Evolutionary conservation across 2,329 filamentous ascomycete genomes (phyloP).

Genomic region (Trichothecium sympodiale): DNA sequence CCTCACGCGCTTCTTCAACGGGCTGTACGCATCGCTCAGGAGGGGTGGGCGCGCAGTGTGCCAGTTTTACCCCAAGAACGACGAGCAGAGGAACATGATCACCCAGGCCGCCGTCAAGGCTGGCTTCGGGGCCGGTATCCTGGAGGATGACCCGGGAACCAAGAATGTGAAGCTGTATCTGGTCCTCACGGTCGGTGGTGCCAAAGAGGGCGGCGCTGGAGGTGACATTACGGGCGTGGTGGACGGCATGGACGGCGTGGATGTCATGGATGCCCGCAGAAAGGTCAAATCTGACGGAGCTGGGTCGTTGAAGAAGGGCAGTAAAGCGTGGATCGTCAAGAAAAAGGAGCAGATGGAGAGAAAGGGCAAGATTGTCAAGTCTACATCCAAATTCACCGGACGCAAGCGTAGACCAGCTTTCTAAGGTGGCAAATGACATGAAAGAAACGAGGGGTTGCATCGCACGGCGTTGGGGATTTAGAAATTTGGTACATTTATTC

Average conservation of each 20-base stretch:
- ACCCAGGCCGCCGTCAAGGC: conserved; percentile 81
- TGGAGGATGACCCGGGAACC: conserved; percentile 92
- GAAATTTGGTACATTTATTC: conserved; percentile 5
- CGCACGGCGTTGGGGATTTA: conserved; percentile 18
- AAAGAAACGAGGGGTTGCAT: conserved; percentile 14
- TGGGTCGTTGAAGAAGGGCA: conserved; percentile 61
- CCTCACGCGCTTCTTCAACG: conserved; percentile 80
- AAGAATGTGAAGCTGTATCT: conserved; percentile 97
- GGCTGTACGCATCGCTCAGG: conserved; percentile 72
- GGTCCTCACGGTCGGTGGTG: conserved; percentile 76
- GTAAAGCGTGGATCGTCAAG: conserved; percentile 71
- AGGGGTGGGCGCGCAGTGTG: conserved; percentile 85
- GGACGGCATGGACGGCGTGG: conserved; percentile 76
- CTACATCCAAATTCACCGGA: conserved; percentile 86
- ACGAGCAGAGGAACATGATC: conserved; percentile 85
- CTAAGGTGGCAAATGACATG: conserved; percentile 31
- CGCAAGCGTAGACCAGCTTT: conserved; percentile 74
- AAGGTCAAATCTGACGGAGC: conserved; percentile 34
- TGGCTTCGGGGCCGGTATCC: conserved; percentile 85
- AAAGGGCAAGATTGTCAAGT: conserved; percentile 91
- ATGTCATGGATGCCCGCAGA: conserved; percentile 61
- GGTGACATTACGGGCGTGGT: conserved; percentile 89
- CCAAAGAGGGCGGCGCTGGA: conserved; percentile 33
- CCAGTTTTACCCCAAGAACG: conserved; percentile 97
- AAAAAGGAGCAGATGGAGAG: conserved; percentile 91